Percentiles rank a stretch among this genome's conserved stretches.
Conservation (phyloP, 2,329 filamentous ascomycete genomes). For the Tolypocladium inflatum region DNA sequence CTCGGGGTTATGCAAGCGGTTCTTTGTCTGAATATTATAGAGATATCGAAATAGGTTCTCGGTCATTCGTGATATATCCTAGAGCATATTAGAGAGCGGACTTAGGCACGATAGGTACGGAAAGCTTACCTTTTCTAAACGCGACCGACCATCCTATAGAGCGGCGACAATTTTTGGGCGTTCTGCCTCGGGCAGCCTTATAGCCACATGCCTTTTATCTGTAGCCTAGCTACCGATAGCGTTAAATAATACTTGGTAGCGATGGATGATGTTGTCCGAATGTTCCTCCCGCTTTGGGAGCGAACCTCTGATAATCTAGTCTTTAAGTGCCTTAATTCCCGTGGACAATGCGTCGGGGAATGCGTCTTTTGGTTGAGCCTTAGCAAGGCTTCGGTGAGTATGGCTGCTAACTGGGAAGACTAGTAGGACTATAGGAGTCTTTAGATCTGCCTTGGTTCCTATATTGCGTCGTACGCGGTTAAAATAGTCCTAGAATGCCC, state of each 20-base stretch:
- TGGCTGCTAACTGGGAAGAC: constrained; percentile 8
- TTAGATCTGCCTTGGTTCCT: too few relatives aligned
- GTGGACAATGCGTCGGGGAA: constrained; percentile 4
- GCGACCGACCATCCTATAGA: too few relatives aligned
- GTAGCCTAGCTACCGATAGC: neutral
- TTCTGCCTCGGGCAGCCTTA: neutral
- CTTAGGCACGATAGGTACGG: too few relatives aligned
- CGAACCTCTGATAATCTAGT: constrained; percentile 4
- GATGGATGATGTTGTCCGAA: constrained; percentile 2
- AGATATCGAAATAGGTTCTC: too few relatives aligned
- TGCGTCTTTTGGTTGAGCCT: neutral
- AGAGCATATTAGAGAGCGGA: too few relatives aligned
- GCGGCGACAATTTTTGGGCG: neutral
- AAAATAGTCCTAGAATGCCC: neutral
- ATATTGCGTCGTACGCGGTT: neutral
- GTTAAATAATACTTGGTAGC: constrained; percentile 5
- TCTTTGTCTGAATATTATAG: too few relatives aligned
- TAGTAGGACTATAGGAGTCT: neutral
- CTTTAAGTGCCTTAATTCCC: constrained; percentile 3
- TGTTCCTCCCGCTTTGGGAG: constrained; percentile 4
- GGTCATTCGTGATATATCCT: too few relatives aligned
- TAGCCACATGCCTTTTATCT: neutral
- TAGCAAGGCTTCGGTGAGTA: constrained; percentile 1
- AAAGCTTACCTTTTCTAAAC: too few relatives aligned
- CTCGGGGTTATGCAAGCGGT: neutral